phyloP scores from a whole-genome alignment of 345 rosid species.

The Salix dunnii region DNA sequence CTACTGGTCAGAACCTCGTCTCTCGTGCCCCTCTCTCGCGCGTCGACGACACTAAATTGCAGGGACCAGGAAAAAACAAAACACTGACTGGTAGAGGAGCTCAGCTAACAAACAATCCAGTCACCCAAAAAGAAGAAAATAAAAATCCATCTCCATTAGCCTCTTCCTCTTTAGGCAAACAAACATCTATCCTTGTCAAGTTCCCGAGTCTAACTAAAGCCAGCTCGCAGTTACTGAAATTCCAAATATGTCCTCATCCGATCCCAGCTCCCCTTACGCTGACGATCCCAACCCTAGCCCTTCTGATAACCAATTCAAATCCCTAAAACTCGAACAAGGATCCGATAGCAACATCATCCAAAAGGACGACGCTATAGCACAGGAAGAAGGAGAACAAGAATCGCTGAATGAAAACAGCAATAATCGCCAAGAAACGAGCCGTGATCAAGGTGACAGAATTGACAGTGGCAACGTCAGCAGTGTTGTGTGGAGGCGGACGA shows the following conservation, averaged over 20 bases:
- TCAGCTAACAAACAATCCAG: background rate
- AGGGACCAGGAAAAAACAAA: background rate
- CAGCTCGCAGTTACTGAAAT: background rate
- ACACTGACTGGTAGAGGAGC: background rate
- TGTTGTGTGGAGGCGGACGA: constrained; percentile 34
- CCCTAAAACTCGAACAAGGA: constrained; percentile 6
- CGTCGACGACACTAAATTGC: background rate
- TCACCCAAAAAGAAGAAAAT: background rate
- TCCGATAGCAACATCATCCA: background rate
- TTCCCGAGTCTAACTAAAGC: background rate
- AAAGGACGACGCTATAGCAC: background rate
- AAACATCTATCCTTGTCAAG: background rate
- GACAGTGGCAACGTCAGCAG: constrained; percentile 16
- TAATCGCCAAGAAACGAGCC: background rate
- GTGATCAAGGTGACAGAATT: background rate
- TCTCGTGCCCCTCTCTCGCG: background rate
- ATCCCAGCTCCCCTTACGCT: constrained; percentile 5
- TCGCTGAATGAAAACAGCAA: background rate
- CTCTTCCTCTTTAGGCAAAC: background rate
- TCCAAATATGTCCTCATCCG: constrained; percentile 17
- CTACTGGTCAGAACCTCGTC: constrained; percentile 1
- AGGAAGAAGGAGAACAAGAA: constrained; percentile 2
- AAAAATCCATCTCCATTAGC: background rate
- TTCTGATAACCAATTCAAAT: constrained; percentile 17
- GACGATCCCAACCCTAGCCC: constrained; percentile 14